phyloP scores from a whole-genome alignment of 2,329 filamentous ascomycete species.

The Rutstroemia sydowiana region DNA sequence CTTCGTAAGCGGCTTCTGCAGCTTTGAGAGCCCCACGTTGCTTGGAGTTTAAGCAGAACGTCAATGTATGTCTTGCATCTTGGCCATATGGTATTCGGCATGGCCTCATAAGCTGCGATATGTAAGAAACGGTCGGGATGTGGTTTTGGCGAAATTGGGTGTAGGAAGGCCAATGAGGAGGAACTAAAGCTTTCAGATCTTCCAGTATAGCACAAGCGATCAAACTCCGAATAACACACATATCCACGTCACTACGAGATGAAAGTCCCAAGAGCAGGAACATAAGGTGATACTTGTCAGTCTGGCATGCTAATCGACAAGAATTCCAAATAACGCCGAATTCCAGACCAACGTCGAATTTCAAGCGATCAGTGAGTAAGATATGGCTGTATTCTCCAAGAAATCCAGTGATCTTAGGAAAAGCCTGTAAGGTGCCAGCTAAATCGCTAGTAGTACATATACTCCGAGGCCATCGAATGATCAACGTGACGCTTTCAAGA shows the following conservation, averaged over 20 bases:
- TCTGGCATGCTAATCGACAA: constrained; percentile 24
- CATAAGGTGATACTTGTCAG: constrained; percentile 34
- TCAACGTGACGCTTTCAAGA: constrained; percentile 21
- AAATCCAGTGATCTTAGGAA: constrained; percentile 35
- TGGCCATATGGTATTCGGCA: constrained; percentile 27
- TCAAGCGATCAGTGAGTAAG: constrained; percentile 35
- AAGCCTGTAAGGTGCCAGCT: constrained; percentile 26
- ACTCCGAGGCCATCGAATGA: constrained; percentile 21
- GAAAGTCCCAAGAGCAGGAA: constrained; percentile 40
- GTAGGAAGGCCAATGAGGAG: constrained; percentile 33
- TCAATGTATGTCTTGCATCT: constrained; percentile 16
- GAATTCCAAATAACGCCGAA: constrained; percentile 39
- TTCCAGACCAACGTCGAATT: constrained; percentile 31
- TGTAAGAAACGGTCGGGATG: constrained; percentile 27
- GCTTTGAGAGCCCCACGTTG: constrained; percentile 17
- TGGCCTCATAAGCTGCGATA: constrained; percentile 30
- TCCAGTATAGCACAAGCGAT: constrained; percentile 37
- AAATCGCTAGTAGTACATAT: constrained; percentile 25
- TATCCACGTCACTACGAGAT: constrained; percentile 34
- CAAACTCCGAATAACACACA: constrained; percentile 36
- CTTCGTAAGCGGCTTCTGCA: constrained; percentile 27
- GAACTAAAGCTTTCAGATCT: constrained; percentile 32
- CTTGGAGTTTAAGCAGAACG: constrained; percentile 10
- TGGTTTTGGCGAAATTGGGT: constrained; percentile 32
- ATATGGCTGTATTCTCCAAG: constrained; percentile 22